A percentile compares a stretch with the other conserved stretches of the same genome.
These are phyloP conservation scores for Teunomyces panamensis DNA, from an alignment of 805 yeast genomes.

Conservation along the genomic window DNA sequence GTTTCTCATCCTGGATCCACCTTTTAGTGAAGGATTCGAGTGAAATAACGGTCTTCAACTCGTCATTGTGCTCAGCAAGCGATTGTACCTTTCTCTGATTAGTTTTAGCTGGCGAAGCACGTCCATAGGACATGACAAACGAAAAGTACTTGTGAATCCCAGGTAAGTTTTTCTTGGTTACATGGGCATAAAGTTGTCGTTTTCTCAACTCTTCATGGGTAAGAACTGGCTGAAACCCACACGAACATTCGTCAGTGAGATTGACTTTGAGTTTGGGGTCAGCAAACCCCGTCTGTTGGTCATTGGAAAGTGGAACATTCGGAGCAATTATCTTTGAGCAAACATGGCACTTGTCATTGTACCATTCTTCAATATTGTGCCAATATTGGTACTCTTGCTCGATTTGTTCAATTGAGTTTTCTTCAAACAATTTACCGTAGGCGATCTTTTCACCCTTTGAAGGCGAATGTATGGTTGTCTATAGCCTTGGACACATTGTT, in stretches of 20 bases:
- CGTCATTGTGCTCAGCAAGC: slow-evolving; percentile 5
- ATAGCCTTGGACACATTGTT: slow-evolving; percentile 7
- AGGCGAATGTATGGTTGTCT: slow-evolving; percentile 8
- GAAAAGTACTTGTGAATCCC: slow-evolving; percentile 10
- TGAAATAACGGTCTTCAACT: slow-evolving; percentile 4
- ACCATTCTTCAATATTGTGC: too few species aligned
- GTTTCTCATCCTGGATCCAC: neutral
- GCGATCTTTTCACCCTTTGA: neutral
- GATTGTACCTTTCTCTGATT: neutral
- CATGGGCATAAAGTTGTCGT: slow-evolving; percentile 15
- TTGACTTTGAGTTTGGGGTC: slow-evolving; percentile 9
- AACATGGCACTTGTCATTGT: slow-evolving; percentile 11
- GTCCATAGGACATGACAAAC: slow-evolving; percentile 6
- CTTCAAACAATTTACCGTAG: neutral
- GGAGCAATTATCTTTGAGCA: slow-evolving; percentile 9
- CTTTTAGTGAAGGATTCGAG: neutral
- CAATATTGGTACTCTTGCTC: too few species aligned
- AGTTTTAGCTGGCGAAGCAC: neutral
- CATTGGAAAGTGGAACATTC: slow-evolving; percentile 10
- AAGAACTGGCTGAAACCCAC: slow-evolving; percentile 11
- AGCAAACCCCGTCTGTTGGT: slow-evolving; percentile 12
- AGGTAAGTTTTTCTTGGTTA: slow-evolving; percentile 4
- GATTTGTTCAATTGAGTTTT: too few species aligned
- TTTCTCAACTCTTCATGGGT: slow-evolving; percentile 21
- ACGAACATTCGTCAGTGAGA: slow-evolving; percentile 8